phyloP scores from a whole-genome alignment of 2,329 filamentous ascomycete species.

The Xylariaceae sp. region DNA sequence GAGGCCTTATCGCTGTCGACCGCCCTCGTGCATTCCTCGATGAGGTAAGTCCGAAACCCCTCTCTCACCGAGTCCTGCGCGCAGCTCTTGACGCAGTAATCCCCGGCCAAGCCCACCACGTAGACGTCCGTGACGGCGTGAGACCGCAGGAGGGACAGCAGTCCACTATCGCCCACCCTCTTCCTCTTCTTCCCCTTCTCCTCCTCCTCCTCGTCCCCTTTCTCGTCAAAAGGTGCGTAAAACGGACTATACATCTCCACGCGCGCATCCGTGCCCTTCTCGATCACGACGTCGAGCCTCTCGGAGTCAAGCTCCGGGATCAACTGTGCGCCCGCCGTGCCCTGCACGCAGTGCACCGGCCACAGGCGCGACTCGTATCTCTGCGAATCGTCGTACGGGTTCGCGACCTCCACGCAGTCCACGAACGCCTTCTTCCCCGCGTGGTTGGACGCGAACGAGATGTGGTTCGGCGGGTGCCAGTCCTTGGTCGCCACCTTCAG shows the following conservation, averaged over 20 bases:
- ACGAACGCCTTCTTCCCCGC: constrained; percentile 60
- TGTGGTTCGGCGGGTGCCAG: constrained; percentile 76
- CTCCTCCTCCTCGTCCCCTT: too few relatives aligned
- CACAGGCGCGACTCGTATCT: constrained; percentile 68
- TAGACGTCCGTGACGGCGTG: constrained; percentile 70
- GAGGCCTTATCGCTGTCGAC: constrained; percentile 58
- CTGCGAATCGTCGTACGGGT: constrained; percentile 59
- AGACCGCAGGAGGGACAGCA: constrained; percentile 53
- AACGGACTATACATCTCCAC: constrained; percentile 97
- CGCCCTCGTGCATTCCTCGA: constrained; percentile 72
- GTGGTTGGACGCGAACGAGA: constrained; percentile 87
- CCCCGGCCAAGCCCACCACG: constrained; percentile 77
- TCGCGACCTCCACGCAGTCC: constrained; percentile 57
- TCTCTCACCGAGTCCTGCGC: constrained; percentile 70
- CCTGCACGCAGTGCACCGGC: constrained; percentile 84
- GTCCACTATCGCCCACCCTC: constrained; percentile 58
- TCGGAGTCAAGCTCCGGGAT: constrained; percentile 61
- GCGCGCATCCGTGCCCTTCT: constrained; percentile 68
- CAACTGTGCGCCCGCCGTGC: constrained; percentile 65
- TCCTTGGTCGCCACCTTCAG: constrained; percentile 84
- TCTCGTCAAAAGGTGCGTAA: constrained; percentile 68
- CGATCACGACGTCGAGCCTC: constrained; percentile 60
- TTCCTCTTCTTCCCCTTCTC: too few relatives aligned
- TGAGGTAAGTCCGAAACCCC: constrained; percentile 70
- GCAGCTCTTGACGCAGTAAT: constrained; percentile 83